These are phyloP conservation scores for Alternaria rosae DNA, from an alignment of 2,329 filamentous ascomycete species.

Conservation along the genomic window DNA sequence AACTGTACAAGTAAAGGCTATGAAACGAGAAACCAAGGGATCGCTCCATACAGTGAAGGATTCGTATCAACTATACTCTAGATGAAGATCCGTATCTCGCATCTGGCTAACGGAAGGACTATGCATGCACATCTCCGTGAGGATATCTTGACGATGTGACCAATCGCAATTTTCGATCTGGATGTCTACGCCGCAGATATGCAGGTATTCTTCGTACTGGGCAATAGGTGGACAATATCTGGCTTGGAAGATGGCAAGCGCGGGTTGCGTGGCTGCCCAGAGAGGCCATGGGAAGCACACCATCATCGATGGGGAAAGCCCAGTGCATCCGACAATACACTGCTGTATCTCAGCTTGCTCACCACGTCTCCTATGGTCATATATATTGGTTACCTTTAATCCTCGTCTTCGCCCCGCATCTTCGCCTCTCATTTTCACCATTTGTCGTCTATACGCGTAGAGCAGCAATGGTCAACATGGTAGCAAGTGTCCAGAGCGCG, in stretches of 20 bases:
- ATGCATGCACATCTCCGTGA: not conserved
- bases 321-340: not conserved
- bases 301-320: not conserved
- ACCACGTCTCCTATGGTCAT: not conserved
- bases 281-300: not conserved
- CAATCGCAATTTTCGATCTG: not conserved
- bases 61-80: not conserved
- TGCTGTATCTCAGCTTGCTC: not conserved
- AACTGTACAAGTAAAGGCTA: not conserved
- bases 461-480: not conserved
- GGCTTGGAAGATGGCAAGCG: not conserved
- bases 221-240: not conserved
- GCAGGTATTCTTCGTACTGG: not conserved
- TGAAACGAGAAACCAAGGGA: not conserved
- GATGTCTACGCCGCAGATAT: not conserved
- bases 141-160: not conserved
- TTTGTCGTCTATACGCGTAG: not conserved
- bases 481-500: constrained; percentile 7
- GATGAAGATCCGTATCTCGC: not conserved
- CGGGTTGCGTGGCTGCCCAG: not conserved
- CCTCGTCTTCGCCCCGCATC: not conserved
- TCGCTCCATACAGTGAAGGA: not conserved
- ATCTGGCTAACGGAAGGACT: not conserved
- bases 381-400: not conserved
- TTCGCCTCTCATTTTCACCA: not conserved